Evolutionary conservation across 2,329 filamentous ascomycete genomes (phyloP), one percentile per base, ranked within the genome.

Genomic region (Iodosphaeria phyllophila): DNA sequence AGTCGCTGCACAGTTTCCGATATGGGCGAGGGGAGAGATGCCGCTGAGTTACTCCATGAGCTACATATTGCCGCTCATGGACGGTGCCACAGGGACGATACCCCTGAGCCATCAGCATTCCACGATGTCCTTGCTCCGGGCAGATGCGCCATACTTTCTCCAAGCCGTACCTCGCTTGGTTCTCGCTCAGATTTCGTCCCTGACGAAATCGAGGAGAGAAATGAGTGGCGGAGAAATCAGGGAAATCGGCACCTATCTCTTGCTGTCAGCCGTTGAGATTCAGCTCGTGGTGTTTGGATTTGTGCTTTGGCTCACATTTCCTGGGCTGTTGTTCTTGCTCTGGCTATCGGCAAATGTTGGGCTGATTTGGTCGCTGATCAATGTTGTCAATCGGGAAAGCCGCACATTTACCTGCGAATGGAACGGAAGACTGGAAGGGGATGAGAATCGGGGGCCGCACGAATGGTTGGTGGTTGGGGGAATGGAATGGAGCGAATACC

Each of bases 71-170:
- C 25, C 37, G 5, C 26, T 40, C 3, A 32, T 27, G n/a, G 37
- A 38, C 12, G 28, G 32, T 8, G 32, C 32, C 2, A 28, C 29
- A 8, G 37, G 35, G 8, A 37, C 37, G 1, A 34, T 31, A 3
- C 37, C 35, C 10, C 29, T 40, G 11, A 34, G 31, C n/a, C 35
- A 38, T 24, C 31, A 33, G 22, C 33, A 31, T 15, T 24, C 35
- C 8, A 22, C 28, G 20, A 8, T 25, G 6, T 31, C 31, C n/a
- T 25, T 38, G 4, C 25, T 38, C 5, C 33, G 28, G 19, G 21
- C 35, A 10, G 37, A 40, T 16, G 22, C 31, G 14, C 29, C 23
- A 13, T 24, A 31, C 18, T 24, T 37, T 16, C 21, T 22, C 9
- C 17, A 28, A 10, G 33, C 33, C 8, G 19, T 32, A 3, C 32